Evolutionary conservation across 768 basidiomycete species (phyloP).

Genomic region (Pleurotus cornucopiae): DNA sequence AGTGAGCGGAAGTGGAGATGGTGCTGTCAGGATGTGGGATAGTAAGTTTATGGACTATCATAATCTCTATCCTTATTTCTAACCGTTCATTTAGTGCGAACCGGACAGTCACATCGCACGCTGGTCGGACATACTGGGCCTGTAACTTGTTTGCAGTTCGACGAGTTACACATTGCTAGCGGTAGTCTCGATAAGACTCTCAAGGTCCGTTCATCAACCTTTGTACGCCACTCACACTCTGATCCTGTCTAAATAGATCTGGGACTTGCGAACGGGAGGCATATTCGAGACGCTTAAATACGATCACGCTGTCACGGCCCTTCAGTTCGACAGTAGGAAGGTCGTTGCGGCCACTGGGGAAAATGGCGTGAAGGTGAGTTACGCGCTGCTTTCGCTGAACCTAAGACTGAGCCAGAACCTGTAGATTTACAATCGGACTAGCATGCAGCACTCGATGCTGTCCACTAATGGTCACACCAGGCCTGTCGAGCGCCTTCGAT

Average conservation of each 20-base stretch:
- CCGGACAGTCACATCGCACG: constrained; percentile 93
- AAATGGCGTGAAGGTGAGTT: constrained; percentile 80
- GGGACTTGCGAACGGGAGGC: constrained; percentile 92
- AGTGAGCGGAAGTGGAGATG: constrained; percentile 95
- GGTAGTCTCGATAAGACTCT: constrained; percentile 94
- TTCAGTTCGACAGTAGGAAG: constrained; percentile 95
- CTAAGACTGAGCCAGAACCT: too few species aligned
- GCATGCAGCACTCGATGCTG: constrained; percentile 80
- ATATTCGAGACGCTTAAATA: constrained; percentile 87
- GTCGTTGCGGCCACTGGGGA: constrained; percentile 90
- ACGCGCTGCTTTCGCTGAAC: not conserved
- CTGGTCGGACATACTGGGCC: constrained; percentile 90
- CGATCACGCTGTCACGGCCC: constrained; percentile 83
- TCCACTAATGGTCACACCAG: constrained; percentile 90
- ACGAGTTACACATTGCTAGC: constrained; percentile 89
- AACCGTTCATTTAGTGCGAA: constrained; percentile 66
- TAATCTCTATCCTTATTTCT: constrained; percentile 6
- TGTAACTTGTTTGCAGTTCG: constrained; percentile 93
- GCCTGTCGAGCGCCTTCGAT: constrained; percentile 84
- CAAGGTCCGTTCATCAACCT: constrained; percentile 47
- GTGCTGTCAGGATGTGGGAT: constrained; percentile 99
- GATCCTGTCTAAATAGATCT: constrained; percentile 55
- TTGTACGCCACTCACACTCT: constrained; percentile 1
- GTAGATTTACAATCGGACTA: constrained; percentile 93
- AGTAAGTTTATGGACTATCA: constrained; percentile 53